Percentiles rank a stretch among this genome's conserved stretches.
These are phyloP conservation scores for Graphilbum ipis-grandicollis DNA, from an alignment of 2,329 filamentous ascomycete genomes.

Conservation along the genomic window DNA sequence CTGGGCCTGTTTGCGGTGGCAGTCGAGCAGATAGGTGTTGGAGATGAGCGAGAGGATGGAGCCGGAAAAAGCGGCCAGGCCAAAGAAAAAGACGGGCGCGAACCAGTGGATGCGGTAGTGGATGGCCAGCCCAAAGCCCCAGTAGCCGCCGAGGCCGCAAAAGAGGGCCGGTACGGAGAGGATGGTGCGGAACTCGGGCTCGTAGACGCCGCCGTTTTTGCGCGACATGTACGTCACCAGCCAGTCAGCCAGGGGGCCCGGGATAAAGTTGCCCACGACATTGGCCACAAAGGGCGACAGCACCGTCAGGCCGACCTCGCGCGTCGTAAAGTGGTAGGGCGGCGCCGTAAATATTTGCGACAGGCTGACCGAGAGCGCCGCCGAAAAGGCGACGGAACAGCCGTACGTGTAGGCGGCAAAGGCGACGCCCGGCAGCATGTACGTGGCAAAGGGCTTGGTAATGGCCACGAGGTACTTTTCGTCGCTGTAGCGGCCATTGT, in stretches of 20 bases:
- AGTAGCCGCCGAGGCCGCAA: slow-evolving; percentile 22
- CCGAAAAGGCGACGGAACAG: slow-evolving; percentile 18
- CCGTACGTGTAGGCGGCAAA: slow-evolving; percentile 22
- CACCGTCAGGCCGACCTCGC: slow-evolving; percentile 18
- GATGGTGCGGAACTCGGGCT: slow-evolving; percentile 10
- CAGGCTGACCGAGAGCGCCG: slow-evolving; percentile 22
- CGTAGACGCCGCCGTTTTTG: slow-evolving; percentile 17
- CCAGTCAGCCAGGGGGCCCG: slow-evolving; percentile 23
- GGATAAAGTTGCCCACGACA: slow-evolving; percentile 22
- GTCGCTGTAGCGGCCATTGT: slow-evolving; percentile 6
- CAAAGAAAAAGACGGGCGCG: slow-evolving; percentile 21
- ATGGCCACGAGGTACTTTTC: slow-evolving; percentile 6
- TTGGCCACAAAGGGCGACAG: slow-evolving; percentile 16
- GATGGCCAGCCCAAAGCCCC: slow-evolving; percentile 29
- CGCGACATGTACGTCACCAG: slow-evolving; percentile 16
- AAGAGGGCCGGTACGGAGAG: slow-evolving; percentile 21
- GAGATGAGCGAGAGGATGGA: slow-evolving; percentile 1
- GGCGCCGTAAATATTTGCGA: slow-evolving; percentile 21
- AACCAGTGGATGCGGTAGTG: slow-evolving; percentile 22
- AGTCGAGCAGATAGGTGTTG: slow-evolving; percentile 6
- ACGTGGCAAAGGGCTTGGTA: slow-evolving; percentile 20
- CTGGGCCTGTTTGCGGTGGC: slow-evolving; percentile 2
- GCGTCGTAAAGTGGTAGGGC: slow-evolving; percentile 19
- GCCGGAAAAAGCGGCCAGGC: slow-evolving; percentile 6
- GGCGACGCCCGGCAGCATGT: slow-evolving; percentile 22